Evolutionary conservation across 176 grass and related monocot species (phyloP), one percentile per base, ranked within the genome.

Genomic region (Melocanna baccifera): DNA sequence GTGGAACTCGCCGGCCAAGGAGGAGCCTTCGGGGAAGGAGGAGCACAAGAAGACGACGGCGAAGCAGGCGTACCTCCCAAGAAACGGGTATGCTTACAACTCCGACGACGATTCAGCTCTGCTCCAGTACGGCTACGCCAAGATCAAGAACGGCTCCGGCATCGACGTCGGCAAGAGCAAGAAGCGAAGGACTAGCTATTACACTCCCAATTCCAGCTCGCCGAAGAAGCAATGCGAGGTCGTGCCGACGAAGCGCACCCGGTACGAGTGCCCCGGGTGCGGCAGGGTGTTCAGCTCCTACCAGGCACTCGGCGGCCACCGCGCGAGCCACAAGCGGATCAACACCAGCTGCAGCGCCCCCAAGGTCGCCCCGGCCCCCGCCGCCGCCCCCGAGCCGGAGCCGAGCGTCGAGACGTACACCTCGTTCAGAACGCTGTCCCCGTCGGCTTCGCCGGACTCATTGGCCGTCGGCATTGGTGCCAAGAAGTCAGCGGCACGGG

Each of bases 281-380:
- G 73, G 88, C 77, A 91, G 80, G 79, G 83, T 69, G 74, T 94
- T 94, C 82, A 50, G 67, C 41, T 94, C 92, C 39, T 94, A 94
- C 66, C 92, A 92, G 90, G 90, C 92, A 45, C 90, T 94, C 56
- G 92, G 92, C 30, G 92, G 92, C 74, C 92, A 94, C 59, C 92
- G 92, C 15, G 90, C 90, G 66, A 92, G 90, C 79, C 85, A 94
- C 85, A 92, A 92, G 90, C 83, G 87, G 75, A 90, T 86, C 82
- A 92, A 86, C 69, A 78, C 69, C 48, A 92, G 85, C 83, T 92
- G 84, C 87, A 71, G 74, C 75, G 79, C 67, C 4, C 83, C 57
- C 55, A 87, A 83, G 80, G 40, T 1, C 67, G 8, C 32, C 6
- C 2, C 48, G 12, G 51, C 29, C 43, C 16, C 39, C 12, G 32